Percentiles rank a stretch among this genome's conserved stretches.
These are phyloP conservation scores for Apodospora peruviana DNA, from an alignment of 495 filamentous ascomycete species.

Conservation along the genomic window DNA sequence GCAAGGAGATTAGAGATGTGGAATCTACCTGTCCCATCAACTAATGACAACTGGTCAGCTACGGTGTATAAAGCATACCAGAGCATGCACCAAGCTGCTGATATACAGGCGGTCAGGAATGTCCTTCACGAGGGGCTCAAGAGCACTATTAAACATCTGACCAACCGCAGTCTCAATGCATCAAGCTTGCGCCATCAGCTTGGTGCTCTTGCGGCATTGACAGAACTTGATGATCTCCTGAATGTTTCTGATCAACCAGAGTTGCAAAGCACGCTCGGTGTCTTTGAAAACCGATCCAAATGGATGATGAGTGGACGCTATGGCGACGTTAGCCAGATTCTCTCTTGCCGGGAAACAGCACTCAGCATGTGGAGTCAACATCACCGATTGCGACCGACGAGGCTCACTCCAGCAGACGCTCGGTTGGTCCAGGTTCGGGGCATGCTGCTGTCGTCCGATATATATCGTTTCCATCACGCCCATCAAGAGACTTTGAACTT, in stretches of 20 bases:
- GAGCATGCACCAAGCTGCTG: constrained; percentile 61
- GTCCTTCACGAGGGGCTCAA: constrained; percentile 61
- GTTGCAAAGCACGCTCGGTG: constrained; percentile 55
- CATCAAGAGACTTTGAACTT: constrained; percentile 80
- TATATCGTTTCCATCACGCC: constrained; percentile 71
- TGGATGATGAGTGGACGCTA: constrained; percentile 78
- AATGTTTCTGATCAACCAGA: constrained; percentile 51
- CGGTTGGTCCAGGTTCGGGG: constrained; percentile 66
- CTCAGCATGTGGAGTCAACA: constrained; percentile 74
- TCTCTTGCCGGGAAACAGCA: constrained; percentile 75
- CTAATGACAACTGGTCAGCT: constrained; percentile 54
- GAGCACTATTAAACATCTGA: constrained; percentile 54
- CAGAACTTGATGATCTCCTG: constrained; percentile 75
- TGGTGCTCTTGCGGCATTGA: constrained; percentile 67
- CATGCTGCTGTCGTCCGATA: constrained; percentile 64
- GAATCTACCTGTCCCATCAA: constrained; percentile 73
- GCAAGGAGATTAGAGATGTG: constrained; percentile 86
- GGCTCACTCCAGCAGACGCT: constrained; percentile 54
- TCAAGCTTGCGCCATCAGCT: constrained; percentile 58
- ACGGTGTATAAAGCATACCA: constrained; percentile 78
- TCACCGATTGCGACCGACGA: constrained; percentile 54
- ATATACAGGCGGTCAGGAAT: constrained; percentile 41
- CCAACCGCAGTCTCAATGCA: constrained; percentile 49
- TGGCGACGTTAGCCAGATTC: constrained; percentile 71
- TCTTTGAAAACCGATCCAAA: constrained; percentile 56